Evolutionary conservation across 805 yeast genomes (phyloP), one percentile per base, ranked within the genome.

Genomic region (Candida endomychidarum): DNA sequence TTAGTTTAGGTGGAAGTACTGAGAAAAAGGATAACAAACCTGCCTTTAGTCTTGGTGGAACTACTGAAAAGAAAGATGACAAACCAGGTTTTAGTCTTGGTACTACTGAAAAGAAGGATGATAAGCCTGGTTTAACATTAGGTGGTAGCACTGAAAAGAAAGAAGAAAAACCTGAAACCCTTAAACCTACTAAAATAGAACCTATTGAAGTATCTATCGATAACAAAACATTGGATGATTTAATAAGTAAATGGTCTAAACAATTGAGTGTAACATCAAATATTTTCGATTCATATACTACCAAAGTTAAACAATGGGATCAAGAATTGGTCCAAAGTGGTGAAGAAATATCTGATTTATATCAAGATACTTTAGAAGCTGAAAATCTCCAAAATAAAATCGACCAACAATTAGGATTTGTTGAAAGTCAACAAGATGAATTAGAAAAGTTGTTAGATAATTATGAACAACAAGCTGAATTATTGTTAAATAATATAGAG

Each of bases 381-480:
- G 96, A 90, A 54, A 86, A 83, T 49, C 78, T 86, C 37, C 97
- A 91, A 57, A 70, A 73, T 30, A 85, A 83, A 51, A 83, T 93
- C 34, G 98, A 93, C 51, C 96, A 89, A 60, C 83, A 89, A 27
- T 70, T 93, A 41, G 70, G 81, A 28, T 91, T 89, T 55, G 84
- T 93, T 37, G 93, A 85, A 54, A 83, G 83, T 51, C 98, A 93
- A 59, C 99, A 93, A 57, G 87, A 86, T 43, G 98, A 91, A 54
- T 68, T 93, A 35, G 99, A 91, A 44, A 70, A 76, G 11, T 74
- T 91, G 52, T 74, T 93, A 47, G 84, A 84, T 48, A 83, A 83
- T 46, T 90, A 90, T 55, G 98, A 93, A 60, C 72, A 67, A 47
- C 88, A 84, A 56, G 80, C 83, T 2, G 85, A 80, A 46, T 56